A percentile compares a stretch with the other conserved stretches of the same genome.
Evolutionary conservation across 2,329 filamentous ascomycete species (phyloP).

Genomic region (Zalaria sp.): DNA sequence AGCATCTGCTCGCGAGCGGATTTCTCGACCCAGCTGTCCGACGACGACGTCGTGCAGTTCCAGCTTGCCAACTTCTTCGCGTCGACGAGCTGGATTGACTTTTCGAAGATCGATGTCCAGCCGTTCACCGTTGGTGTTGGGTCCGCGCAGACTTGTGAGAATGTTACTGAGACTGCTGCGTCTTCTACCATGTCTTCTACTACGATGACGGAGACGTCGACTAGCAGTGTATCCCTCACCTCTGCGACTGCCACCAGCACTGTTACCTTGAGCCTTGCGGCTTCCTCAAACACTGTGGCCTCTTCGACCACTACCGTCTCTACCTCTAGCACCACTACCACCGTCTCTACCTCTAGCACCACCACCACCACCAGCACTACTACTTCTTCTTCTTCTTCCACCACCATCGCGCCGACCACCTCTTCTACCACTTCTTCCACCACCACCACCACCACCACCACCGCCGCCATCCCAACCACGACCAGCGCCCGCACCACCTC

Average conservation of each 20-base stretch:
- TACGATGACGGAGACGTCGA: slow-evolving; percentile 6
- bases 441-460: too few species aligned
- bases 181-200: slow-evolving; percentile 11
- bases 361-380: slow-evolving; percentile 1
- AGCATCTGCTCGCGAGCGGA: slow-evolving; percentile 16
- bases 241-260: not conserved
- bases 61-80: slow-evolving; percentile 27
- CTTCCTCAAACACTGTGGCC: slow-evolving; percentile 3
- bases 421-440: too few species aligned
- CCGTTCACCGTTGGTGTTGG: slow-evolving; percentile 22
- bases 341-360: slow-evolving; percentile 1
- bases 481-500: too few species aligned
- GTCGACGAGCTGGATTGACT: slow-evolving; percentile 27
- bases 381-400: not conserved
- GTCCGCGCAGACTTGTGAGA: slow-evolving; percentile 13
- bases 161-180: slow-evolving; percentile 9
- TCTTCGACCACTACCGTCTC: slow-evolving; percentile 1
- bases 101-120: slow-evolving; percentile 21
- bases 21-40: slow-evolving; percentile 24
- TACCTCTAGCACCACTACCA: slow-evolving; percentile 1
- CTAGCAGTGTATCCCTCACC: slow-evolving; percentile 8
- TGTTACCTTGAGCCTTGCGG: not conserved
- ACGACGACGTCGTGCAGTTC: slow-evolving; percentile 22
- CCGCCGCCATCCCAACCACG: too few species aligned
- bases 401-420: not conserved